Evolutionary conservation across 345 rosid species (phyloP), one percentile per base, ranked within the genome.

Genomic region (Corchorus olitorius): DNA sequence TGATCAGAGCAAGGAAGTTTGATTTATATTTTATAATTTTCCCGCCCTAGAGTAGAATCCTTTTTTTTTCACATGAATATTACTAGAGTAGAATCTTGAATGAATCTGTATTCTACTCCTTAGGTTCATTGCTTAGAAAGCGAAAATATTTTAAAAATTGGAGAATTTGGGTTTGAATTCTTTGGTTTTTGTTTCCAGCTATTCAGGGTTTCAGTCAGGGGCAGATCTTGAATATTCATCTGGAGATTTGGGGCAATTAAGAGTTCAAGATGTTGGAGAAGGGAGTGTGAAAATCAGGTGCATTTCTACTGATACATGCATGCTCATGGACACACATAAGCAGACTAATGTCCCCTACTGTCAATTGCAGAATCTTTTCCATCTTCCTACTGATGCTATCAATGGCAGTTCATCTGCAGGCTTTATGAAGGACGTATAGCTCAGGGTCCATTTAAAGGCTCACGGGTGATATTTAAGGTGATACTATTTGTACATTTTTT

Each of bases 381-480:
- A 67, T 82, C 54, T 72, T 83, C 66, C 67, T 56, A 77, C 83
- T 84, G 83, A 80, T 84, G 61, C 60, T 66, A 70, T 78, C 76
- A 76, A 67, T 76, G 84, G 88, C 92, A 89, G 90, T 80, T 81
- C 76, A 83, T 77, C 81, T 89, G 86, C 94, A 94, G 97, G 90
- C 93, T 94, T 69, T 94, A 94, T 80, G 94, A 94, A 84, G 98
- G 99, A 77, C 88, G 95, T 83, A 84, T 94, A 81, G 87, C 90
- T 76, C 91, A 87, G 81, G 97, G 99, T 76, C 81, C 88, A 6
- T 87, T 83, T 63, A 84, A 84, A 80, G 97, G 97, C 65, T 86
- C 92, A 56, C 82, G 90, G 5, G 85, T 93, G 74, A 46, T 88
- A 55, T 88, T 95, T 77, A 95, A 93, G 98, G 99, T 94, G 73